Percentiles rank a stretch among this genome's conserved stretches.
These are phyloP conservation scores for Colletotrichum gigasporum DNA, from an alignment of 2,329 filamentous ascomycete genomes.

Conservation along the genomic window DNA sequence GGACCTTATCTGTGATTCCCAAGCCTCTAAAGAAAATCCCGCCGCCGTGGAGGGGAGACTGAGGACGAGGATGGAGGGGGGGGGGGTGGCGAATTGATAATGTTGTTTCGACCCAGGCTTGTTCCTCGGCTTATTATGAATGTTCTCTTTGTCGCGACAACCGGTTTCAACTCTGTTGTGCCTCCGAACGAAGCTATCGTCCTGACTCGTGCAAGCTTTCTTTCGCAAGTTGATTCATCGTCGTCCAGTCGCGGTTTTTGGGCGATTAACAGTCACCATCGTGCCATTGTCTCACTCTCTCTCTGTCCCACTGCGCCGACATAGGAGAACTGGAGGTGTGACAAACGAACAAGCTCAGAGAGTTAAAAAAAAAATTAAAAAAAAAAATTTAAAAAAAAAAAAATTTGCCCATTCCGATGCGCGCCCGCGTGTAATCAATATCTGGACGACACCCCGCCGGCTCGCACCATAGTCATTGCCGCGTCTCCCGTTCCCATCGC, in stretches of 20 bases:
- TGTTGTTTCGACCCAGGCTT: too few species aligned
- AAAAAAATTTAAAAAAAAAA: not conserved
- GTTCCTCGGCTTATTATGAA: too few species aligned
- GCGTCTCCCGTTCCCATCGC: too few species aligned
- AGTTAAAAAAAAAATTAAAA: not conserved
- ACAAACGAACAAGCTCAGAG: too few species aligned
- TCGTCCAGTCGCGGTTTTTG: not conserved
- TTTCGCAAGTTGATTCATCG: not conserved
- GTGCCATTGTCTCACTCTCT: slow-evolving; percentile 3
- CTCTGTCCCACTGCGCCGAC: slow-evolving; percentile 14
- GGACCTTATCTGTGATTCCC: slow-evolving; percentile 15
- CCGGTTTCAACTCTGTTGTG: too few species aligned
- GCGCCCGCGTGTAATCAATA: not conserved
- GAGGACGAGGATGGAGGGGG: too few species aligned
- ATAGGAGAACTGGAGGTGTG: slow-evolving; percentile 8
- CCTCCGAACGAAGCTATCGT: not conserved
- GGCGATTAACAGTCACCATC: slow-evolving; percentile 5
- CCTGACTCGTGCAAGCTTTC: slow-evolving; percentile 16
- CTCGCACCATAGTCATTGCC: too few species aligned
- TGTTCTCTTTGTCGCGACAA: slow-evolving; percentile 1
- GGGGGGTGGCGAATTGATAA: not conserved
- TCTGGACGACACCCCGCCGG: slow-evolving; percentile 7
- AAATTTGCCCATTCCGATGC: slow-evolving; percentile 3
- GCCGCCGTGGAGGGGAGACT: not conserved
- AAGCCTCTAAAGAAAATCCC: not conserved